A percentile compares a stretch with the other conserved stretches of the same genome.
Evolutionary conservation across 306 rosid genomes (phyloP).

Genomic region (Sicyos edulis): DNA sequence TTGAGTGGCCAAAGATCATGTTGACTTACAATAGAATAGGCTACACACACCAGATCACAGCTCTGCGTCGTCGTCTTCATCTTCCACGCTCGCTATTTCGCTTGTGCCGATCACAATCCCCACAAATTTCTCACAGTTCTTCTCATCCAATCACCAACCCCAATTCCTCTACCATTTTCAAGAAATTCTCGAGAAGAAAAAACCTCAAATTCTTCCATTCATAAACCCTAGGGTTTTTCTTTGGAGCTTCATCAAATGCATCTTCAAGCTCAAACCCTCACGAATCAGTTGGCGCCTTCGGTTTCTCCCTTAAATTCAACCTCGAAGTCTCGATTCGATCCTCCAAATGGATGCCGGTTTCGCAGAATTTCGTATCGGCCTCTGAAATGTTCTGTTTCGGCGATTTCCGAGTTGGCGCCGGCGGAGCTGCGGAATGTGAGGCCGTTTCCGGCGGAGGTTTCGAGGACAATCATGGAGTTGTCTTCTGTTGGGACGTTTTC

Average conservation of each 20-base stretch:
- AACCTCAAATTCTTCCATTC: neutral
- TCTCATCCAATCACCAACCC: neutral
- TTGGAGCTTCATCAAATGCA: constrained; percentile 33
- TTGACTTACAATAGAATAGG: neutral
- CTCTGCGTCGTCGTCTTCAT: neutral
- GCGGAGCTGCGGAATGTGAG: constrained; percentile 37
- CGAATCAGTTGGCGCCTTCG: constrained; percentile 29
- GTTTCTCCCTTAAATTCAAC: constrained; percentile 23
- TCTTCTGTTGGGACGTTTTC: constrained; percentile 64
- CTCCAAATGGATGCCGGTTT: constrained; percentile 18
- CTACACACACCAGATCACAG: neutral
- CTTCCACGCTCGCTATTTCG: neutral
- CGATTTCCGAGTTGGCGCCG: constrained; percentile 40
- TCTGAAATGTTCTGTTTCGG: constrained; percentile 51
- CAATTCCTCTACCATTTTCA: neutral
- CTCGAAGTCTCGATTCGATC: constrained; percentile 22
- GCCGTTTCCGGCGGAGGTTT: constrained; percentile 76
- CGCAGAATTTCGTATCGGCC: constrained; percentile 21
- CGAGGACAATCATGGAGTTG: constrained; percentile 78
- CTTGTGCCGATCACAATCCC: constrained; percentile 17
- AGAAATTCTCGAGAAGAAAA: neutral
- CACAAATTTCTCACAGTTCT: neutral
- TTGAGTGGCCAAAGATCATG: neutral
- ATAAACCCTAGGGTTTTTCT: neutral
- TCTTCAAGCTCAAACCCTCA: constrained; percentile 45